Evolutionary conservation across 1,139 yeast genomes (phyloP), one percentile per base, ranked within the genome.

Genomic region (Suhomyces coccinellae): DNA sequence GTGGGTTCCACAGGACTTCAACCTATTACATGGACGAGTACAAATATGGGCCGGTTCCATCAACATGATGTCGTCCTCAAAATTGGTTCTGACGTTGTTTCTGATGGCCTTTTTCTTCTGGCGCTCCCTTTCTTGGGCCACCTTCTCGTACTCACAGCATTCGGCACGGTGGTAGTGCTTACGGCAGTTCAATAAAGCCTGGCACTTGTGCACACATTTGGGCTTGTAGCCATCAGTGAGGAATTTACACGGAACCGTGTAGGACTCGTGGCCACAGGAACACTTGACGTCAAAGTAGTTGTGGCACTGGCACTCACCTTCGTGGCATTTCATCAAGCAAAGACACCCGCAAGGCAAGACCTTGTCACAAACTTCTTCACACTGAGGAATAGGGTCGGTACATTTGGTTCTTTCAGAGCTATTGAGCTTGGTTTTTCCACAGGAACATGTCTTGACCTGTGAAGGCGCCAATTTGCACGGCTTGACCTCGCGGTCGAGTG

Each of bases 41-140:
- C 98, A 90, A 12, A 87, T 76, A 63, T 90, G 98, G 5, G 73
- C 75, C 0, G 91, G 83, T 59, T 90, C 97, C 30, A 87, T 80
- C 9, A 78, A 67, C 62, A 83, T 76, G 33, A 81, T 74, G 43
- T 71, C 75, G 47, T 81, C 83, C 22, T 61, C 62, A 34, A 65
- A 57, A 48, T 61, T 65, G 26, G 62, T 65, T 47, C 63, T 62
- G 39, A 63, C 67, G 59, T 64, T 69, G 61, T 67, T 82, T 49
- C 78, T 52, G 45, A 72, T 61, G 11, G 75, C 69, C 56, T 81
- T 82, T 55, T 79, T 79, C 42, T 80, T 66, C 13, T 68, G 67
- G 29, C 86, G 66, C 55, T 85, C 89, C 43, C 97, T 71, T 37
- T 65, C 73, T 40, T 80, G 70, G 0, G 95, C 96, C 6, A 63